These are phyloP conservation scores for Pachysandra terminalis DNA, from an alignment of 164 flowering plant genomes.

Conservation along the genomic window DNA sequence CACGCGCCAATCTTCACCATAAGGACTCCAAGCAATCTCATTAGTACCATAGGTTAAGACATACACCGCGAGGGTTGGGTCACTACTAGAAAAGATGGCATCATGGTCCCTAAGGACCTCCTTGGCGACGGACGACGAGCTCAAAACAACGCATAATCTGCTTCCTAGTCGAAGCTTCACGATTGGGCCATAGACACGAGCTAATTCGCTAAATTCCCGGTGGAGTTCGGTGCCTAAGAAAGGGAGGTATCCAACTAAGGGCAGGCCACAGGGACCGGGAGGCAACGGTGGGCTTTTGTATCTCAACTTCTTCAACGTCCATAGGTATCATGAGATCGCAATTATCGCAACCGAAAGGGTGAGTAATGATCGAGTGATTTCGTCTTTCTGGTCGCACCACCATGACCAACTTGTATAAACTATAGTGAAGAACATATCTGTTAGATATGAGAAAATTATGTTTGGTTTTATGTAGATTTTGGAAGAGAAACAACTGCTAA, in stretches of 20 bases:
- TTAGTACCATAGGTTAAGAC: background rate
- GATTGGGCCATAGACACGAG: too few species aligned
- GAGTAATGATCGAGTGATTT: background rate
- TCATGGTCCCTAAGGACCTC: conserved; percentile 11
- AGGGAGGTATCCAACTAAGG: too few species aligned
- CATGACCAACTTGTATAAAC: too few species aligned
- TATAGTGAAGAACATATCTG: too few species aligned
- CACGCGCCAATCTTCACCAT: too few species aligned
- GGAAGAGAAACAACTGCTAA: too few species aligned
- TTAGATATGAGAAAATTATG: too few species aligned
- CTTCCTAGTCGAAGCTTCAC: conserved; percentile 23
- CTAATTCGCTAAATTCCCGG: conserved; percentile 11
- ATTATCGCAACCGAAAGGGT: background rate
- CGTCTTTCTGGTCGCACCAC: background rate
- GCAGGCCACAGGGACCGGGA: conserved; percentile 23
- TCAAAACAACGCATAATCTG: conserved; percentile 17
- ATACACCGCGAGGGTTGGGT: background rate
- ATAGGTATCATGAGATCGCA: background rate
- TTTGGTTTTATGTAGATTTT: too few species aligned
- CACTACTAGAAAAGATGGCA: conserved; percentile 6
- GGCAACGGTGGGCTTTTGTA: conserved; percentile 2
- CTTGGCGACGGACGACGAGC: conserved; percentile 1
- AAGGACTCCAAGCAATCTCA: conserved; percentile 9
- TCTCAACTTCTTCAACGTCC: background rate
- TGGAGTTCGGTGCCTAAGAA: conserved; percentile 24